phyloP scores from a whole-genome alignment of 2,329 filamentous ascomycete genomes.

The Fusarium temperatum region DNA sequence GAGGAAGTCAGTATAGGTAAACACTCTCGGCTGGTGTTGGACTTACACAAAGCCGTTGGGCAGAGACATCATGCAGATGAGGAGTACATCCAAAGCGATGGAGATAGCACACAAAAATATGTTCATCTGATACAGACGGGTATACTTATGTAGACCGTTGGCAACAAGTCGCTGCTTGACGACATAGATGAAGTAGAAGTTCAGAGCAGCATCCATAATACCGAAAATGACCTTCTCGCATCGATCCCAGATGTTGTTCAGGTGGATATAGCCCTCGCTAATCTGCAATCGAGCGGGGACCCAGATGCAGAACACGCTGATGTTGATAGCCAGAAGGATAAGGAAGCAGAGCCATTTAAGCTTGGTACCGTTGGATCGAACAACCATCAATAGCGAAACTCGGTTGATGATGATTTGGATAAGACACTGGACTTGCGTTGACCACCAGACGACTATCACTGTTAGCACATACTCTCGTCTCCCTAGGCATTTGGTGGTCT shows the following conservation, averaged over 20 bases:
- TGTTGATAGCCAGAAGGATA: constrained; percentile 56
- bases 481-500: too few relatives aligned
- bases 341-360: constrained; percentile 57
- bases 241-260: constrained; percentile 62
- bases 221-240: constrained; percentile 59
- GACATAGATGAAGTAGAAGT: constrained; percentile 56
- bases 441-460: constrained; percentile 42
- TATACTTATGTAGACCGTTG: constrained; percentile 60
- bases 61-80: constrained; percentile 43
- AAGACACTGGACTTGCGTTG: constrained; percentile 53
- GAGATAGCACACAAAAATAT: constrained; percentile 43
- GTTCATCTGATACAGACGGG: constrained; percentile 53
- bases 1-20: background rate
- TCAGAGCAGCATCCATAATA: constrained; percentile 56
- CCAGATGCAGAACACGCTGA: constrained; percentile 62
- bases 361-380: constrained; percentile 44
- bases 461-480: background rate
- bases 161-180: constrained; percentile 57
- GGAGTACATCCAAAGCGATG: constrained; percentile 41
- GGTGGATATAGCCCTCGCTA: constrained; percentile 47
- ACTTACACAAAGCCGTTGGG: constrained; percentile 43
- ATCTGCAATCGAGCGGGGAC: constrained; percentile 57
- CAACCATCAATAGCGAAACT: constrained; percentile 55
- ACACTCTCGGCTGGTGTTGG: rapidly evolving
- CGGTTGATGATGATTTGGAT: constrained; percentile 64